A percentile compares a stretch with the other conserved stretches of the same genome.
Conservation (phyloP, 1,139 yeast genomes). For the Taphrina populina region DNA sequence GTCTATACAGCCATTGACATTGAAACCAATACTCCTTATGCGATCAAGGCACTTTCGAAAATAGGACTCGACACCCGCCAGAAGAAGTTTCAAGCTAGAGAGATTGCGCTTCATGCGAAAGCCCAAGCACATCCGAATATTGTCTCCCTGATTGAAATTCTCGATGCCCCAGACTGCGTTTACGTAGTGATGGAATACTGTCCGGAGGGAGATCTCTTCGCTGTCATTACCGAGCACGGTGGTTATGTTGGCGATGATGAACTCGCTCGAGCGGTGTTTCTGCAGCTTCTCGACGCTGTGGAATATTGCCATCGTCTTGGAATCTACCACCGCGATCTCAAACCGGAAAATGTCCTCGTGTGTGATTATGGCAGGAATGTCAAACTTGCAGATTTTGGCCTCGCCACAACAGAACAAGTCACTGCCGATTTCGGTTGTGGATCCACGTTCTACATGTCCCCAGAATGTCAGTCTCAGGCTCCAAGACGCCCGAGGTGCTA, state of each 20-base stretch:
- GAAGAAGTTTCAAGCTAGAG: constrained; percentile 52
- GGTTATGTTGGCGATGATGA: constrained; percentile 55
- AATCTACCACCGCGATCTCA: constrained; percentile 83
- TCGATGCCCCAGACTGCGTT: constrained; percentile 48
- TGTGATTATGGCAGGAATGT: constrained; percentile 60
- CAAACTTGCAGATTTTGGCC: constrained; percentile 79
- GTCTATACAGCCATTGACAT: constrained; percentile 70
- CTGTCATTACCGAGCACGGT: constrained; percentile 63
- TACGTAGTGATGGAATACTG: constrained; percentile 79
- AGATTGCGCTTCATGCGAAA: constrained; percentile 67
- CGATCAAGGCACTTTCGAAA: constrained; percentile 63
- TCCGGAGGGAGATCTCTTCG: constrained; percentile 79
- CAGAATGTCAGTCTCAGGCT: constrained; percentile 44
- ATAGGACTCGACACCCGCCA: constrained; percentile 39
- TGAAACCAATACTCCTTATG: constrained; percentile 55
- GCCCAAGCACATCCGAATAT: constrained; percentile 79
- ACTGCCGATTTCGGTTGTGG: constrained; percentile 81
- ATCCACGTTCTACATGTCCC: constrained; percentile 88
- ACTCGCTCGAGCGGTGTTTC: constrained; percentile 67
- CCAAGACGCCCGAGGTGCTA: constrained; percentile 38
- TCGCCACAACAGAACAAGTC: constrained; percentile 63
- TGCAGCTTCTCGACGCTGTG: constrained; percentile 72
- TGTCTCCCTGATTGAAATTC: constrained; percentile 71
- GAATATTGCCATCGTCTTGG: constrained; percentile 64
- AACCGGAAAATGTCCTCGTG: constrained; percentile 83